Percentiles rank a stretch among this genome's conserved stretches.
Evolutionary conservation across 768 basidiomycete genomes (phyloP).

Genomic region (Lentinula sp.): DNA sequence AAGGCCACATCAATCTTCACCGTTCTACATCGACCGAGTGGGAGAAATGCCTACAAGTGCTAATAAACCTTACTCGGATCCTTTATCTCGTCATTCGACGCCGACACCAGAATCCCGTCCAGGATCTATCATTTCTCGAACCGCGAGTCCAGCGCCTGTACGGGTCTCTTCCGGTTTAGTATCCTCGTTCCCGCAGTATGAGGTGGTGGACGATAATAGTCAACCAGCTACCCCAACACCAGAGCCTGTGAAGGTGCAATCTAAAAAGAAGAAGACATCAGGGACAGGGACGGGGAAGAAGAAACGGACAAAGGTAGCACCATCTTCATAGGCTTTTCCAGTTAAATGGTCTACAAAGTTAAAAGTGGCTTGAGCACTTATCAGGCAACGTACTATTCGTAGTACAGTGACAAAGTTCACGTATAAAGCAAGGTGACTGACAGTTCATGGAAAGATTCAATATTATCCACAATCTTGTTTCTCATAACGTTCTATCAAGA

Average conservation of each 20-base stretch:
- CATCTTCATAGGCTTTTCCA: background rate
- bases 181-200: conserved; percentile 46
- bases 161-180: conserved; percentile 13
- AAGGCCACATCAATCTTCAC: conserved; percentile 30
- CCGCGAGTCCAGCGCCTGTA: conserved; percentile 21
- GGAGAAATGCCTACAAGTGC: conserved; percentile 85
- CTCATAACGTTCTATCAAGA: no score
- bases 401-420: no score
- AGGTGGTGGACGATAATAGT: conserved; percentile 40
- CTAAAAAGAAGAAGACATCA: conserved; percentile 55
- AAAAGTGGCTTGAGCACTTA: background rate
- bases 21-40: conserved; percentile 63
- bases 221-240: conserved; percentile 48
- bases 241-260: conserved; percentile 71
- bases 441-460: no score
- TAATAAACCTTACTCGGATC: conserved; percentile 5
- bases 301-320: conserved; percentile 44
- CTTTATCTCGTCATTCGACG: conserved; percentile 16
- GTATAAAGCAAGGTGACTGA: no score
- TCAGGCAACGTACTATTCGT: no score
- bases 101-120: conserved; percentile 19
- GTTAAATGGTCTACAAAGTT: background rate
- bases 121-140: conserved; percentile 12
- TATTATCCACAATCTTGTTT: no score
- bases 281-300: conserved; percentile 50